A percentile compares a stretch with the other conserved stretches of the same genome.
Conservation (phyloP, 345 rosid species). For the Angophora floribunda region DNA sequence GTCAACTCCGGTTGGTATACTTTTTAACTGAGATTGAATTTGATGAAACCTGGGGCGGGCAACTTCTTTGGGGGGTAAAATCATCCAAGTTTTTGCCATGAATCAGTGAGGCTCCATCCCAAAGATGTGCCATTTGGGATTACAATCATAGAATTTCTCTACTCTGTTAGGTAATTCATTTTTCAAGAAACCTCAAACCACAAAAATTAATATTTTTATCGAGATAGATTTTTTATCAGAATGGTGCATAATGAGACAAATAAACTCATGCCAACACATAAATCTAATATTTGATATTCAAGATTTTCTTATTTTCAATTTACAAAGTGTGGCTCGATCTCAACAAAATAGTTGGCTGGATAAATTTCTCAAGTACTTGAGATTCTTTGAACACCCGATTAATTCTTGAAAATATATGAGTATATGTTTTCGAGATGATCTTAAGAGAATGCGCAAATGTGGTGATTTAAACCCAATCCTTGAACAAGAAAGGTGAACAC, state of each 20-base stretch:
- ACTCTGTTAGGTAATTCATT: background rate
- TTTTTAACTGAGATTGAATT: background rate
- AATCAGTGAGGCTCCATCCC: background rate
- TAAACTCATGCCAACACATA: background rate
- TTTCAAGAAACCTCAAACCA: background rate
- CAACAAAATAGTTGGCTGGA: background rate
- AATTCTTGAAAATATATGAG: background rate
- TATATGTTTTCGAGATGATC: accelerated
- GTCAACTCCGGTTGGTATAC: background rate
- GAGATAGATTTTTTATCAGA: background rate
- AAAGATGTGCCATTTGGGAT: background rate
- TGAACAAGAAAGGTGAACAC: background rate
- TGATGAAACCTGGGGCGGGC: background rate
- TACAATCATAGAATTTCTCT: background rate
- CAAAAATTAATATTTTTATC: background rate
- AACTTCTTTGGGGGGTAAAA: background rate
- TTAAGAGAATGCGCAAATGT: accelerated
- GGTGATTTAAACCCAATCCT: background rate
- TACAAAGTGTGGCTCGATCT: background rate
- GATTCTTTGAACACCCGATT: background rate
- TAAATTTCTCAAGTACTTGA: background rate
- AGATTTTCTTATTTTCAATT: background rate
- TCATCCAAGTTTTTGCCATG: background rate
- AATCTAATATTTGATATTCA: accelerated
- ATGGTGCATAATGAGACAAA: background rate